These are phyloP conservation scores for Serpula lacrymans DNA, from an alignment of 768 basidiomycete genomes.

Conservation along the genomic window DNA sequence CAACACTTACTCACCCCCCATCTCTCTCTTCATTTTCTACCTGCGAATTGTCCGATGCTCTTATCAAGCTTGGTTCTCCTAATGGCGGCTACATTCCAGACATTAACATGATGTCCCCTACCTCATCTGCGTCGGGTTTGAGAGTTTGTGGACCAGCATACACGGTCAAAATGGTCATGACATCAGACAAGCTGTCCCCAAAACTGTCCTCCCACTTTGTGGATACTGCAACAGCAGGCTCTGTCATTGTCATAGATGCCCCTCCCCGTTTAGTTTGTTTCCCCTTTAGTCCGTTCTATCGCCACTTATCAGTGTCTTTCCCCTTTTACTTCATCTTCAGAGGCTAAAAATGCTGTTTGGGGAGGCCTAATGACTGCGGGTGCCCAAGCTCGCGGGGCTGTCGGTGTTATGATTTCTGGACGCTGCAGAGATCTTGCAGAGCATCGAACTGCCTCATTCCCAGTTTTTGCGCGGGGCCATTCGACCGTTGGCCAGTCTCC, in stretches of 20 bases:
- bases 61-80: constrained; percentile 70
- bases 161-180: constrained; percentile 79
- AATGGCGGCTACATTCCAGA: constrained; percentile 84
- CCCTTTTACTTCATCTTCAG: constrained; percentile 30
- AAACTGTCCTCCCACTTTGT: constrained; percentile 74
- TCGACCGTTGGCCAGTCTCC: constrained; percentile 86
- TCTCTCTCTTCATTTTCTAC: constrained; percentile 53
- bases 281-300: constrained; percentile 9
- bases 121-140: constrained; percentile 29
- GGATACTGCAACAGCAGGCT: constrained; percentile 64
- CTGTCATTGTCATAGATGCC: constrained; percentile 70
- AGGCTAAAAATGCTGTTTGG: constrained; percentile 82
- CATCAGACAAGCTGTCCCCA: constrained; percentile 56
- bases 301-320: neutral
- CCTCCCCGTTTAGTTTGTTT: constrained; percentile 55
- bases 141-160: constrained; percentile 76
- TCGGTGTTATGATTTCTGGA: constrained; percentile 80
- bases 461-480: constrained; percentile 78
- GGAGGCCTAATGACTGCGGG: constrained; percentile 91
- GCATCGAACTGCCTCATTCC: constrained; percentile 64
- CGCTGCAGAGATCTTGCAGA: constrained; percentile 83
- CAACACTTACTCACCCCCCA: constrained; percentile 10
- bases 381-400: constrained; percentile 64
- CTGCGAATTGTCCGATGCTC: constrained; percentile 87
- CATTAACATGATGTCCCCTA: constrained; percentile 48